These are phyloP conservation scores for Psidium friedrichsthalianum DNA, from an alignment of 345 rosid genomes.

Conservation along the genomic window DNA sequence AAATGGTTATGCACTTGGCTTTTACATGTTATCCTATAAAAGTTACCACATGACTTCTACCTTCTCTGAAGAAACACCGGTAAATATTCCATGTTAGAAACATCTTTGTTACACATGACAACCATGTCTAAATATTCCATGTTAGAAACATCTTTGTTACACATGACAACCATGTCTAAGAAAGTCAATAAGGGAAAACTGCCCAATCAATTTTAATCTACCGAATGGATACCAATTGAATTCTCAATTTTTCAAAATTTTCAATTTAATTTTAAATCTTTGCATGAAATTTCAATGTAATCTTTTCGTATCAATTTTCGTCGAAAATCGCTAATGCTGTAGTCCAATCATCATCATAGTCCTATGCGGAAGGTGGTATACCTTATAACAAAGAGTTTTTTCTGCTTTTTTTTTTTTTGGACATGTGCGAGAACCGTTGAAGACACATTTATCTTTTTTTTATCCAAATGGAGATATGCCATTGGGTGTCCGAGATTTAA, in stretches of 20 bases:
- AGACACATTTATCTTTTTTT: neutral
- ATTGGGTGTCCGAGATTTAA: neutral
- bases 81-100: neutral
- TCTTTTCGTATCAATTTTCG: no score
- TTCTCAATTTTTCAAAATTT: no score
- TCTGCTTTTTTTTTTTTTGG: neutral
- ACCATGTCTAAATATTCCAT: neutral
- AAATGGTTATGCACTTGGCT: no score
- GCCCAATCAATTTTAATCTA: neutral
- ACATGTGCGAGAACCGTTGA: neutral
- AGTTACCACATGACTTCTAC: neutral
- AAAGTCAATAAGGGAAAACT: neutral
- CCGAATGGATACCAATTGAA: neutral
- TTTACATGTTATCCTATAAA: no score
- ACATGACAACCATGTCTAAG: neutral
- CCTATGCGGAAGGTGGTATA: no score
- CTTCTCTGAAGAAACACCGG: neutral
- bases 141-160: neutral
- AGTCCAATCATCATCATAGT: no score
- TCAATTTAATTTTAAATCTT: neutral
- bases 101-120: neutral
- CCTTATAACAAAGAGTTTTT: no score
- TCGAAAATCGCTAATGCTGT: no score
- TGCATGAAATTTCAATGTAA: no score
- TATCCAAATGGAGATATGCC: neutral